phyloP scores from a whole-genome alignment of 2,329 filamentous ascomycete species.

The Sporothrix humicola region DNA sequence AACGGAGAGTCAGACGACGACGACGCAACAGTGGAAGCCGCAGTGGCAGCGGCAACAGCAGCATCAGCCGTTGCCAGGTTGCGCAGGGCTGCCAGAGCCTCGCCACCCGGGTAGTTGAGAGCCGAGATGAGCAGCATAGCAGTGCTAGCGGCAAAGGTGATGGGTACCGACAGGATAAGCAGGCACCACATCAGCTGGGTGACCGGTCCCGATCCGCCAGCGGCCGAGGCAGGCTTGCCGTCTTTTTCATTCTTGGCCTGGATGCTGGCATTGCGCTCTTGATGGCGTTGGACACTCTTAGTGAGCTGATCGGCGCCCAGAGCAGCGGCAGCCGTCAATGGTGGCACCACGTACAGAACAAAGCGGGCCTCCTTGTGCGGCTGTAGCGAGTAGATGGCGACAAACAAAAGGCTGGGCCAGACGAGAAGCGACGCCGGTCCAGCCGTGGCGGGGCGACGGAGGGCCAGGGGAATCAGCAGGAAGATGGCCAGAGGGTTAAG shows the following conservation, averaged over 20 bases:
- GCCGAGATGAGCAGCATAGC: conserved; percentile 78
- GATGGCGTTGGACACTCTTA: conserved; percentile 50
- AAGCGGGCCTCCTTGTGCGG: conserved; percentile 98
- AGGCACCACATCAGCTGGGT: conserved; percentile 53
- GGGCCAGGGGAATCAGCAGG: conserved; percentile 60
- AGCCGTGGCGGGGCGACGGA: conserved; percentile 54
- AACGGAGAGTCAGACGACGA: conserved; percentile 39
- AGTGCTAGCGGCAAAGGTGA: conserved; percentile 65
- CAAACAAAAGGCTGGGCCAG: conserved; percentile 72
- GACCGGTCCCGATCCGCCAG: conserved; percentile 44
- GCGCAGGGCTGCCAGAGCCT: conserved; percentile 68
- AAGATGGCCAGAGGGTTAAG: conserved; percentile 73
- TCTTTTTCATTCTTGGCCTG: not conserved
- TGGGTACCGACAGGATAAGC: conserved; percentile 65
- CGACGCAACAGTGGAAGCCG: not conserved
- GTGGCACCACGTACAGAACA: conserved; percentile 84
- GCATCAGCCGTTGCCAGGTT: conserved; percentile 43
- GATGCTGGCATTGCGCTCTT: conserved; percentile 18
- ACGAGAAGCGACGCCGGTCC: conserved; percentile 57
- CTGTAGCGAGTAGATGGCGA: conserved; percentile 81
- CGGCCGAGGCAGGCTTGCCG: not conserved
- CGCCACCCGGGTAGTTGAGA: conserved; percentile 91
- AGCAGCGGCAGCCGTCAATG: conserved; percentile 77
- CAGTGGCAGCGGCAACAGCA: not conserved
- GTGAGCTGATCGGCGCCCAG: conserved; percentile 71